Evolutionary conservation across 139 green algal genomes (phyloP).

Genomic region (Trebouxia sp.): DNA sequence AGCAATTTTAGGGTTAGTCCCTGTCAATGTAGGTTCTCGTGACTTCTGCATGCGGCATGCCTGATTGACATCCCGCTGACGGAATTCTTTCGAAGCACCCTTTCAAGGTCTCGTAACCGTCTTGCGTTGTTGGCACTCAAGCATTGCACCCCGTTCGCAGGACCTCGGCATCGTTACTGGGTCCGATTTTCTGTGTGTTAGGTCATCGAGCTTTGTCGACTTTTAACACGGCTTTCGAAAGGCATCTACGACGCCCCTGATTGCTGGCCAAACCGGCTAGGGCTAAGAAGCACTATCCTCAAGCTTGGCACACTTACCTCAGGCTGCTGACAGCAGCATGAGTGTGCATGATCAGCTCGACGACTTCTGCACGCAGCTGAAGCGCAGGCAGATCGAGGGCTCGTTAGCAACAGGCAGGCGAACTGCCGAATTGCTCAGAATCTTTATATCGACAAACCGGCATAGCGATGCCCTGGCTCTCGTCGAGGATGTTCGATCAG

Average conservation of each 20-base stretch:
- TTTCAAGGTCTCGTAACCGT: too few relatives aligned
- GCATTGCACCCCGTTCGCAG: too few relatives aligned
- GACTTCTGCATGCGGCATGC: background rate
- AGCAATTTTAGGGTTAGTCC: background rate
- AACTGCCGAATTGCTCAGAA: conserved; percentile 78
- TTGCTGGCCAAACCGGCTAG: too few relatives aligned
- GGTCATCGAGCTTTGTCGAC: background rate
- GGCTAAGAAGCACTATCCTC: too few relatives aligned
- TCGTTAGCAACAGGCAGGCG: conserved; percentile 68
- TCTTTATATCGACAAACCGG: conserved; percentile 66
- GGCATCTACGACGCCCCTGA: too few relatives aligned
- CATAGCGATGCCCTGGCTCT: conserved; percentile 59
- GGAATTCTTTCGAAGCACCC: too few relatives aligned
- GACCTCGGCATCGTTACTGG: too few relatives aligned
- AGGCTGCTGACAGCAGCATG: background rate
- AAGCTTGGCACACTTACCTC: too few relatives aligned
- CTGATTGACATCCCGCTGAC: background rate
- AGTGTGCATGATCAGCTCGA: conserved; percentile 53
- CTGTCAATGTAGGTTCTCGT: background rate
- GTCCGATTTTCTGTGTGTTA: too few relatives aligned
- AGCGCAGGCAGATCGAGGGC: conserved; percentile 63
- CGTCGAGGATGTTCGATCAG: conserved; percentile 71
- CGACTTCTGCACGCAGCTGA: conserved; percentile 67
- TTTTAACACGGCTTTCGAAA: too few relatives aligned
- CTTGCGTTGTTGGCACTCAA: too few relatives aligned